Conservation (phyloP, 345 rosid genomes). For the Psidium friedrichsthalianum region DNA sequence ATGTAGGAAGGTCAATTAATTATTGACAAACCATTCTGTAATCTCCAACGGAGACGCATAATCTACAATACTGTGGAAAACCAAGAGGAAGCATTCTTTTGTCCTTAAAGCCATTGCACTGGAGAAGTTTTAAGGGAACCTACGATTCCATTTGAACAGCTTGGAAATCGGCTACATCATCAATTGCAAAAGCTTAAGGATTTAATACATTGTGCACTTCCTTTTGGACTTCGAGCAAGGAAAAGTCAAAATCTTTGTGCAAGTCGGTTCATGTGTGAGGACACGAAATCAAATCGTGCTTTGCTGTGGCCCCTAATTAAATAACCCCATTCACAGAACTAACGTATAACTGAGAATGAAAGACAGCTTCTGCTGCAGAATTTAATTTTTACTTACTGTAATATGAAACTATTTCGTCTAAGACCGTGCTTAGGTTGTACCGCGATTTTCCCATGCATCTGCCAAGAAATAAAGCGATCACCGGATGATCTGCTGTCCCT, state of each 20-base stretch:
- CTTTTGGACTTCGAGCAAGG: not conserved
- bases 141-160: conserved; percentile 8
- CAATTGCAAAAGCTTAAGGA: not conserved
- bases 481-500: not conserved
- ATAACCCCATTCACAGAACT: too few species aligned
- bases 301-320: too few species aligned
- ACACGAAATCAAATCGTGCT: too few species aligned
- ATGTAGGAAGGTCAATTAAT: not conserved
- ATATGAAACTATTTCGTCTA: not conserved
- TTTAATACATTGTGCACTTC: not conserved
- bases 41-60: not conserved
- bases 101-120: conserved; percentile 1
- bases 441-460: not conserved
- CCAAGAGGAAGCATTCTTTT: not conserved
- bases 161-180: conserved; percentile 2
- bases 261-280: not conserved
- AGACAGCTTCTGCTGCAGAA: too few species aligned
- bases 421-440: not conserved
- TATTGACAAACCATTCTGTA: not conserved
- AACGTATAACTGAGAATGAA: too few species aligned
- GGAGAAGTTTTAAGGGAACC: conserved; percentile 8
- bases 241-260: too few species aligned
- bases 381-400: too few species aligned
- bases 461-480: not conserved
- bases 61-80: not conserved